Percentiles rank a stretch among this genome's conserved stretches.
phyloP scores from a whole-genome alignment of 106 monocot species.

The Alisma plantagoaquatica region DNA sequence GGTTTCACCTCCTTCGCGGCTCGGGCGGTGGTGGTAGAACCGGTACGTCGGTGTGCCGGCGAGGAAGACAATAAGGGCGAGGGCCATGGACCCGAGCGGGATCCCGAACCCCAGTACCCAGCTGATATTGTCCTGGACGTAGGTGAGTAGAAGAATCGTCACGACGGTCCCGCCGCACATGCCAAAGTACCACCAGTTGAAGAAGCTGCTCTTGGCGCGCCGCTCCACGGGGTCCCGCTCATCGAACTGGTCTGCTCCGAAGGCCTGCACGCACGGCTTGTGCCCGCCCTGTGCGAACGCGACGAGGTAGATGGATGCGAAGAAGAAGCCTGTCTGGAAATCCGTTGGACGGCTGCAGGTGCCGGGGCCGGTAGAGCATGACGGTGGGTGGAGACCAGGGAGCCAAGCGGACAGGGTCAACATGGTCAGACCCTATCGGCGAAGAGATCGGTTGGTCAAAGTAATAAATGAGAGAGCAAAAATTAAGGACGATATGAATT shows the following conservation, averaged over 20 bases:
- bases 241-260: conserved; percentile 88
- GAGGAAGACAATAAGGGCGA: conserved; percentile 48
- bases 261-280: conserved; percentile 74
- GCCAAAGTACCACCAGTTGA: conserved; percentile 80
- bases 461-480: no score
- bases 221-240: conserved; percentile 43
- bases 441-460: no score
- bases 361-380: conserved; percentile 5
- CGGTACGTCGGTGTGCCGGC: conserved; percentile 50
- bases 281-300: conserved; percentile 68
- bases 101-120: conserved; percentile 80
- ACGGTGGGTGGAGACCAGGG: conserved; percentile 13
- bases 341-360: conserved; percentile 12
- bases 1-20: no score
- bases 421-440: conserved; percentile 46
- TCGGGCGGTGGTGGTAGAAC: no score
- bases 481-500: no score
- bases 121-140: conserved; percentile 65
- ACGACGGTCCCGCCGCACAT: conserved; percentile 15
- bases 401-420: conserved; percentile 35
- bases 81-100: conserved; percentile 37
- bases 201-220: conserved; percentile 48
- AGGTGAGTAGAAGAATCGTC: conserved; percentile 21
- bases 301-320: conserved; percentile 46
- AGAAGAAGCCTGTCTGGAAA: conserved; percentile 38